Base-by-base conservation (phyloP, 1,284 basidiomycete species). In the Tremellales sp. region DNA sequence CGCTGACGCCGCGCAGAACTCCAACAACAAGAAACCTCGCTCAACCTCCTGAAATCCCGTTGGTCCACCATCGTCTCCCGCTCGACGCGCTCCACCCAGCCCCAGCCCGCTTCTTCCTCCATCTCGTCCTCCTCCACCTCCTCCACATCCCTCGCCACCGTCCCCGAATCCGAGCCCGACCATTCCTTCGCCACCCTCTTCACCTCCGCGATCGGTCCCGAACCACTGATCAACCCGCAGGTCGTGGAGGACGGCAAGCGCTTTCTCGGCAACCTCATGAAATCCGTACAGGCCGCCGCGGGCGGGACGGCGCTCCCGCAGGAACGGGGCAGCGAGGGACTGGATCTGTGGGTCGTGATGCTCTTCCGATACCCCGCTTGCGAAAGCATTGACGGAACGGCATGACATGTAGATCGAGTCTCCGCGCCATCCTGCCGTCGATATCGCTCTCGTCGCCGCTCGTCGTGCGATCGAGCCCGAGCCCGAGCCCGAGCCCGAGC, bases 211-310 rank as follows among this genome's bases (percentile, higher is more conserved):
- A 26, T 10, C 34, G 16, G 34, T 21, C 8, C 34, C 34, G 34
- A 36, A 14, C 13, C 37, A 25, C 7, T 26, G 37, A 39, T 39
- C 24, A 25, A 21, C 8, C 56, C 54, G 3, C 54, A 60, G 25
- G 58, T 61, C 2, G 36, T 64, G 12, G 48, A 60, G 45, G 57
- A 54, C 22, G 66, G 67, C 25, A 68, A 63, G 38, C 42, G 62
- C 34, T 68, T 71, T 41, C 62, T 63, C 58, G 68, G 64, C 4
- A 59, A 58, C 33, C 44, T 71, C 8, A 57, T 69, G 56, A 54
- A 55, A 25, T 68, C 64, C 5, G 67, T 71, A 26, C 56, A 60
- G 14, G 66, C 66, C 0, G 67, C 67, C 14, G 66, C 68, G 1
- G 59, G 49, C 2, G 68, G 66, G 1, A 65, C 56, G 4, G 65